phyloP scores from a whole-genome alignment of 78 protist species.

The Diacronema lutheri region DNA sequence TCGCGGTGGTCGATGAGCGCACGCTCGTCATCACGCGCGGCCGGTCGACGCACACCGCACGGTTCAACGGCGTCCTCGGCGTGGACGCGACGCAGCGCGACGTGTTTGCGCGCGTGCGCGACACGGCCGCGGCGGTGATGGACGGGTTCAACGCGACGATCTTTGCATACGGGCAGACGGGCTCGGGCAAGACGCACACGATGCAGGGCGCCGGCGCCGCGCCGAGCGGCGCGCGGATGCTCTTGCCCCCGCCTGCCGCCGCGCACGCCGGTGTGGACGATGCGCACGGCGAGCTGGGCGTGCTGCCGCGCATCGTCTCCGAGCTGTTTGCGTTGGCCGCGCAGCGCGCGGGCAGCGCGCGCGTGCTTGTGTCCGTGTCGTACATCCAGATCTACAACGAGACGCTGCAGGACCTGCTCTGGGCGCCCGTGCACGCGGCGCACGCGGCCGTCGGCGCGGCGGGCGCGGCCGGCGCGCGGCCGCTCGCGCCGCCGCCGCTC shows the following conservation, averaged over 20 bases:
- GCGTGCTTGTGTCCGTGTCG: neutral
- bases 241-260: neutral
- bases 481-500: neutral
- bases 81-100: neutral
- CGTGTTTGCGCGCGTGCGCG: neutral
- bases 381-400: slow-evolving; percentile 6
- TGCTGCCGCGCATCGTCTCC: neutral
- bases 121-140: neutral
- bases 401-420: neutral
- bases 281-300: neutral
- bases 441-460: neutral
- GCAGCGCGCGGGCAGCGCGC: too few species aligned
- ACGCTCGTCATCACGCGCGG: neutral
- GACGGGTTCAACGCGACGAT: neutral
- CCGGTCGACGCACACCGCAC: neutral
- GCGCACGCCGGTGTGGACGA: too few species aligned
- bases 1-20: neutral
- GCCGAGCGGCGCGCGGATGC: neutral
- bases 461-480: neutral
- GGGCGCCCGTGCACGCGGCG: neutral
- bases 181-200: slow-evolving; percentile 21
- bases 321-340: neutral
- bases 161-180: slow-evolving; percentile 15
- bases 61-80: neutral
- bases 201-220: neutral